phyloP scores from a whole-genome alignment of 2,329 filamentous ascomycete genomes.

The Aspergillus niger region DNA sequence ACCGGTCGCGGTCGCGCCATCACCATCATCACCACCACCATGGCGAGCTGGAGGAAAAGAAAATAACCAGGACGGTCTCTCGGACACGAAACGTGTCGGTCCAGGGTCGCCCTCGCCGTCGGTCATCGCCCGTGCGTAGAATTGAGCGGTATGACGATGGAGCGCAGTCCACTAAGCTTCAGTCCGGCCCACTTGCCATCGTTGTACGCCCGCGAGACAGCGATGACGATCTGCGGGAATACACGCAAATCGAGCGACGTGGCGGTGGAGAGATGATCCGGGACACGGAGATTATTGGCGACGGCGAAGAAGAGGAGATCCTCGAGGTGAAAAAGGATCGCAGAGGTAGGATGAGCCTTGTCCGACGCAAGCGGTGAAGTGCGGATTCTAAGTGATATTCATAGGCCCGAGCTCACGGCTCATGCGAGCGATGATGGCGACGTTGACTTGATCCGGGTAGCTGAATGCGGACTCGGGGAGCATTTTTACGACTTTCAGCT shows the following conservation, averaged over 20 bases:
- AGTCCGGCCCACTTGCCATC: constrained; percentile 52
- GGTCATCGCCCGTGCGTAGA: constrained; percentile 41
- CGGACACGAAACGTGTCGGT: constrained; percentile 41
- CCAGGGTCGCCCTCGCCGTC: constrained; percentile 34
- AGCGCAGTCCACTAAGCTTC: constrained; percentile 37
- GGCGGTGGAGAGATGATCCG: constrained; percentile 38
- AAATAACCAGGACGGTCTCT: constrained; percentile 29
- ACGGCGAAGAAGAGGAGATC: constrained; percentile 53
- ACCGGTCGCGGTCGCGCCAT: constrained; percentile 28
- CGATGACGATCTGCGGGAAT: constrained; percentile 68
- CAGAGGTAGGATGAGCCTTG: constrained; percentile 80
- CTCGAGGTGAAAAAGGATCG: constrained; percentile 76
- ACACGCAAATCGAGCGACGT: constrained; percentile 65
- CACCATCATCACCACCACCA: constrained; percentile 23
- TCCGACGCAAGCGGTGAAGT: constrained; percentile 26
- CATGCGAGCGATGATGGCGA: constrained; percentile 70
- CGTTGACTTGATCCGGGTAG: constrained; percentile 59
- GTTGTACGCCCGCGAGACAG: constrained; percentile 51
- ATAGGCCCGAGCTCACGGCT: constrained; percentile 65
- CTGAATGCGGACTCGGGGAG: not conserved
- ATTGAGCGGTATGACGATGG: constrained; percentile 37
- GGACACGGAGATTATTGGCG: constrained; percentile 37
- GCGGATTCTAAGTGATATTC: constrained; percentile 18
- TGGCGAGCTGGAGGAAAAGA: constrained; percentile 31
- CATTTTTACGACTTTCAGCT: constrained; percentile 4